These are phyloP conservation scores for Saccharomyces pastorianus DNA, from an alignment of 1,139 yeast genomes.

Conservation along the genomic window DNA sequence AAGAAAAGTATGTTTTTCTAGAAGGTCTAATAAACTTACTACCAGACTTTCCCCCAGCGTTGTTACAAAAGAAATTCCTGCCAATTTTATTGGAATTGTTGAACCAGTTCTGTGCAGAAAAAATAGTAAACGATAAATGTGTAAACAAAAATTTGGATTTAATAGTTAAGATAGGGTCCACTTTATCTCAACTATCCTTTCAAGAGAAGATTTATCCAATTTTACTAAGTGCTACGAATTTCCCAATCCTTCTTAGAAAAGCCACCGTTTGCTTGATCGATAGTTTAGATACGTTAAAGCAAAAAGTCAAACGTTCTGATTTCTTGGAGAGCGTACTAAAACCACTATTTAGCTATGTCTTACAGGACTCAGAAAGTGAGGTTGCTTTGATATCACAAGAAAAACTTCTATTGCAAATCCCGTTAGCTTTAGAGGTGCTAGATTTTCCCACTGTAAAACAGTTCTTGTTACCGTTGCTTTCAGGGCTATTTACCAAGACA, in stretches of 20 bases:
- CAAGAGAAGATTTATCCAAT: conserved; percentile 59
- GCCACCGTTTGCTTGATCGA: conserved; percentile 50
- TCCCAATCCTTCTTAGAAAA: conserved; percentile 39
- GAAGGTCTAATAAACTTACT: conserved; percentile 56
- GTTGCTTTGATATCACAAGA: conserved; percentile 44
- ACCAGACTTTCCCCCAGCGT: conserved; percentile 60
- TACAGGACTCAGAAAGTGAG: conserved; percentile 19
- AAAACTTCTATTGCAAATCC: conserved; percentile 40
- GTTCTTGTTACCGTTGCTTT: conserved; percentile 61
- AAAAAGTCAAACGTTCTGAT: conserved; percentile 40
- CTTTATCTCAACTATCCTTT: conserved; percentile 68
- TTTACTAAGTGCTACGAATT: conserved; percentile 25
- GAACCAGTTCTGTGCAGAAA: conserved; percentile 25
- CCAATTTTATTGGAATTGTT: conserved; percentile 53
- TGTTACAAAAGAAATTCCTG: conserved; percentile 64
- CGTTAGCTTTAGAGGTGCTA: conserved; percentile 40
- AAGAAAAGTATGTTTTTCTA: conserved; percentile 64
- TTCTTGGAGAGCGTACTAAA: conserved; percentile 37
- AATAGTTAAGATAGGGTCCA: conserved; percentile 55
- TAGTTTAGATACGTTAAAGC: conserved; percentile 45
- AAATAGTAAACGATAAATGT: conserved; percentile 37
- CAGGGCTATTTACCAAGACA: conserved; percentile 71
- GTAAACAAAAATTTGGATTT: conserved; percentile 50
- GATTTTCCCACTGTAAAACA: conserved; percentile 72
- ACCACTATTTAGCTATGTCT: conserved; percentile 24